Base-by-base conservation (phyloP, 495 filamentous ascomycete species). In the Astrocystis sublimbata region DNA sequence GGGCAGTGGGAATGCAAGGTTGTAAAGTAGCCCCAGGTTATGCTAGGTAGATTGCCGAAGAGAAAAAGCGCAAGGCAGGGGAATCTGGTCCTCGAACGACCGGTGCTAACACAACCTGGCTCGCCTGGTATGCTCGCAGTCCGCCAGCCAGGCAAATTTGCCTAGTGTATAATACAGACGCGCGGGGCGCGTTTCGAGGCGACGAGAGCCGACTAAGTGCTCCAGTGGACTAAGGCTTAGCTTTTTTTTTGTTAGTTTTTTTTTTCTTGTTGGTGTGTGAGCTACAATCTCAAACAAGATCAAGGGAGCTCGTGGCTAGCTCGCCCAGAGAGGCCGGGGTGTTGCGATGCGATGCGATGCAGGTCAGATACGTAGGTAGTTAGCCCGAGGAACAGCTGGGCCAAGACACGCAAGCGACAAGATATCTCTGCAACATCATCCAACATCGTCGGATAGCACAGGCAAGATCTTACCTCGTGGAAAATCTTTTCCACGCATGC, bases 1-100 rank as follows among this genome's bases (percentile, higher is more conserved):
- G 73, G 76, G 72, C 72, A 65, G 68, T 63, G 65, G 65, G 68
- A 63, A 66, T 64, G 66, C 57, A 69, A 71, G 69, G 67, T 69
- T 63, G 66, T 62, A 65, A 64, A 52, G 65, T 65, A 69, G 62
- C 69, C 69, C 68, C 65, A 63, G 63, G 59, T 65, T 43, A 55
- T 49, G 59, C 67, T 55, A 66, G 42, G 58, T 60, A 71, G 69
- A 74, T 74, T 74, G 71, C 71, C 71, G 71, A 74, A 64, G 24
- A 68, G 49, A 51, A 67, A 61, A 61, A 30, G 24, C 46, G 38
- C 65, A 59, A 63, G 47, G 61, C 65, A 55, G 67, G 65, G 55
- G 26, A 66, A 66, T 62, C 62, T 62, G 64, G 61, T 63, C 65
- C 62, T 68, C 65, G 63, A 60, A 49, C 60, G 58, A 63, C 62